phyloP scores from a whole-genome alignment of 371 early-diverging fungal species.

The Fennellomyces sp. region DNA sequence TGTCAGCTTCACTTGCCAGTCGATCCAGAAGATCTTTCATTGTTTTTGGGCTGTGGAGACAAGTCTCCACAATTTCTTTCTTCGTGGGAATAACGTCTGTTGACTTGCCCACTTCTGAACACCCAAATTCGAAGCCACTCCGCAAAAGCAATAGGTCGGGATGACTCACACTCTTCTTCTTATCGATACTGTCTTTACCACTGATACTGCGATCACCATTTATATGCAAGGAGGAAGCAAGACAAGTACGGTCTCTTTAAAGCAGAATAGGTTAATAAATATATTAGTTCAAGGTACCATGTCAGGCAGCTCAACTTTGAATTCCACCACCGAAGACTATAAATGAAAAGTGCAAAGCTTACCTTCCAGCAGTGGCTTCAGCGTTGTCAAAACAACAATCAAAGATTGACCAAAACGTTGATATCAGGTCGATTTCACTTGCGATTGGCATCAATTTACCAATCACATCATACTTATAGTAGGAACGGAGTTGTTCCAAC shows the following conservation, averaged over 20 bases:
- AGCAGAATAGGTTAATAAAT: neutral
- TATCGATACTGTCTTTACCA: neutral
- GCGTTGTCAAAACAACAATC: neutral
- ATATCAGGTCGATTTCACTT: neutral
- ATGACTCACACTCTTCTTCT: neutral
- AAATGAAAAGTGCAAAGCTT: neutral
- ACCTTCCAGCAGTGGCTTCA: neutral
- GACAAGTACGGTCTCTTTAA: neutral
- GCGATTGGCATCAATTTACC: no score
- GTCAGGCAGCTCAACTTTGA: no score
- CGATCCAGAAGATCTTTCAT: neutral
- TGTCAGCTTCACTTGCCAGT: neutral
- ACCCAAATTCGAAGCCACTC: neutral
- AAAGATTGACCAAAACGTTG: neutral
- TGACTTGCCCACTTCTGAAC: neutral
- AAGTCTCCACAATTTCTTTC: neutral
- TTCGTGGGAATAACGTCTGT: neutral
- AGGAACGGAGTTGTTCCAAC: no score
- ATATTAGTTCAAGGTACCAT: no score
- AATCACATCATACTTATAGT: no score
- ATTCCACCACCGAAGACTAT: neutral
- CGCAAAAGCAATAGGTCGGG: neutral
- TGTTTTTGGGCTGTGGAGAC: neutral
- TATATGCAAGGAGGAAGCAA: neutral
- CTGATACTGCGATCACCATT: neutral